Percentiles rank a stretch among this genome's conserved stretches.
Evolutionary conservation across 2,329 filamentous ascomycete genomes (phyloP).

Genomic region (Paramyrothecium roridum): DNA sequence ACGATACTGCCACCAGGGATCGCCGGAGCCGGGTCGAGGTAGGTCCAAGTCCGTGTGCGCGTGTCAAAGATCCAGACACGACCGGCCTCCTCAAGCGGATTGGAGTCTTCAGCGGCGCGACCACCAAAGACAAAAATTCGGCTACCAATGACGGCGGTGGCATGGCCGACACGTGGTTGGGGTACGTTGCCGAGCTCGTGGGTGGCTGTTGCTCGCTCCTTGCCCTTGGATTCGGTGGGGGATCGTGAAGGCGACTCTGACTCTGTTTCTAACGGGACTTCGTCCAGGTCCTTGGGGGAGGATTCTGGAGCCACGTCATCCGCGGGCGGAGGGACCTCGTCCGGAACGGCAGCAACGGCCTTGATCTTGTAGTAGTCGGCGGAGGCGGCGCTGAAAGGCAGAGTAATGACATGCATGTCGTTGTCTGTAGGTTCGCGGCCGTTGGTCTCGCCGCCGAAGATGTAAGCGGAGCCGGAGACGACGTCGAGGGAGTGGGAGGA

Average conservation of each 20-base stretch:
- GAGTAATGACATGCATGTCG: slow-evolving; percentile 62
- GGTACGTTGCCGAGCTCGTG: slow-evolving; percentile 48
- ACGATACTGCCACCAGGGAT: slow-evolving; percentile 36
- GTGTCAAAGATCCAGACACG: slow-evolving; percentile 76
- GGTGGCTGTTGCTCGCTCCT: slow-evolving; percentile 25
- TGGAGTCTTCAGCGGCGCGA: slow-evolving; percentile 65
- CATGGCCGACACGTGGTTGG: slow-evolving; percentile 67
- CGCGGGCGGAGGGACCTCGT: slow-evolving; percentile 16
- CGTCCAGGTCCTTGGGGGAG: slow-evolving; percentile 33
- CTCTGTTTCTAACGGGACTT: slow-evolving; percentile 34
- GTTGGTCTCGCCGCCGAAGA: slow-evolving; percentile 75
- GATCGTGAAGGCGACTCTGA: slow-evolving; percentile 18
- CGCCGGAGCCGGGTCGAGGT: slow-evolving; percentile 53
- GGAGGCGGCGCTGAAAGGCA: slow-evolving; percentile 55
- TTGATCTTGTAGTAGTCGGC: slow-evolving; percentile 59
- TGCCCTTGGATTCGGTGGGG: slow-evolving; percentile 34
- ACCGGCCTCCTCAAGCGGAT: slow-evolving; percentile 70
- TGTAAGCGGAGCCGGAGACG: slow-evolving; percentile 51
- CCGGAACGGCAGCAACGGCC: slow-evolving; percentile 39
- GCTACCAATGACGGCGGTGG: slow-evolving; percentile 63
- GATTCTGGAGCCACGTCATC: slow-evolving; percentile 11
- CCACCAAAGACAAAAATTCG: slow-evolving; percentile 82
- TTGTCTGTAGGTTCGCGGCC: slow-evolving; percentile 69
- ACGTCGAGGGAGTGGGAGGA: slow-evolving; percentile 73
- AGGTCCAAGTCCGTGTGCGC: slow-evolving; percentile 59